Evolutionary conservation across 352 stramenopile species (phyloP).

Genomic region (Ophiocytium majus): DNA sequence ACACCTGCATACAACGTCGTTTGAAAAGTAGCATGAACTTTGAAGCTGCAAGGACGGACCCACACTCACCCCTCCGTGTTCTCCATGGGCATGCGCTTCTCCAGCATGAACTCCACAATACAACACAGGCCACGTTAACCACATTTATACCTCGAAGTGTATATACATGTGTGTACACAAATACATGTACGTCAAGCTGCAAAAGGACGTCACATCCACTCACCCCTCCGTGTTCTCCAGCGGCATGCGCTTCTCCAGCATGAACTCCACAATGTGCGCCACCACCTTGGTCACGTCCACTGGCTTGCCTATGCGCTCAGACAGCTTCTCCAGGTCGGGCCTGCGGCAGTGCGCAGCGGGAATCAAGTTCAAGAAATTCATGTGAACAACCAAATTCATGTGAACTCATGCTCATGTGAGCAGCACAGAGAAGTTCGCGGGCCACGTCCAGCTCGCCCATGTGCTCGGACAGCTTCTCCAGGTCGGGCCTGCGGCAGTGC

Average conservation of each 20-base stretch:
- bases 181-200: no score
- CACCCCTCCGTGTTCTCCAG: conserved; percentile 57
- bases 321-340: conserved; percentile 27
- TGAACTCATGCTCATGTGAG: background rate
- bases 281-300: conserved; percentile 43
- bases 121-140: no score
- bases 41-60: no score
- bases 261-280: conserved; percentile 53
- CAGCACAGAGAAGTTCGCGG: background rate
- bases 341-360: background rate
- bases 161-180: no score
- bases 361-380: conserved; percentile 4
- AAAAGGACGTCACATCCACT: no score
- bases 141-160: no score
- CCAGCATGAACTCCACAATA: conserved; percentile 55
- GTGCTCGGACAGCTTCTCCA: conserved; percentile 30
- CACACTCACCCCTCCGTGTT: conserved; percentile 56
- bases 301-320: conserved; percentile 31
- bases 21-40: no score
- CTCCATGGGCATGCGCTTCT: conserved; percentile 53
- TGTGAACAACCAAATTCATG: background rate
- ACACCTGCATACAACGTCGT: no score
- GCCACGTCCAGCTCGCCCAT: conserved; percentile 46
- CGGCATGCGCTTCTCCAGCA: conserved; percentile 54
- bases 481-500: background rate